Evolutionary conservation across 192 early-diverging fungal genomes (phyloP).

Genomic region (Lobulomyces angularis): DNA sequence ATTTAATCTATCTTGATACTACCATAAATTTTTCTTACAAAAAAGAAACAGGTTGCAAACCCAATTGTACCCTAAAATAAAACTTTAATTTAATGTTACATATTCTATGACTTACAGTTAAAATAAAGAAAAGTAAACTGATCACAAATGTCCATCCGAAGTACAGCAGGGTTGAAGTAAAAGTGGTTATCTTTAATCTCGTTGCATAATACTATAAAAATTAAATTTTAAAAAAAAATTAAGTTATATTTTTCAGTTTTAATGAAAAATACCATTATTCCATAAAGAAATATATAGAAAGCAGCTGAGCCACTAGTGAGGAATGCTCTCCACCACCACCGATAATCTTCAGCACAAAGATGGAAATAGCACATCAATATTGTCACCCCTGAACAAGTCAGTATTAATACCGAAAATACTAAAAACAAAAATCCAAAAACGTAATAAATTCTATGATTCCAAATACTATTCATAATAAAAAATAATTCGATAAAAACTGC

Average conservation of each 20-base stretch:
- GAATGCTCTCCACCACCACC: slow-evolving; percentile 92
- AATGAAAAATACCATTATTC: slow-evolving; percentile 36
- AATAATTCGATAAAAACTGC: slow-evolving; percentile 52
- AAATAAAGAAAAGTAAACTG: slow-evolving; percentile 48
- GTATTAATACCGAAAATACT: slow-evolving; percentile 38
- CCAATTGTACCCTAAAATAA: slow-evolving; percentile 73
- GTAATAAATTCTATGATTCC: slow-evolving; percentile 41
- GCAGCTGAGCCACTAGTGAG: slow-evolving; percentile 59
- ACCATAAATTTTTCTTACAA: slow-evolving; percentile 61
- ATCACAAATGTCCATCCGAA: slow-evolving; percentile 53
- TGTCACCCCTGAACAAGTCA: slow-evolving; percentile 43
- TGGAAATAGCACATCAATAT: slow-evolving; percentile 49
- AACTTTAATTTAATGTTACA: no score
- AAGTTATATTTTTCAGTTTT: slow-evolving; percentile 8
- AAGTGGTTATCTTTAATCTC: slow-evolving; percentile 43
- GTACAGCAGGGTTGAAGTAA: slow-evolving; percentile 63
- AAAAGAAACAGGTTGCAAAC: slow-evolving; percentile 57
- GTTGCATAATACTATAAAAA: no score
- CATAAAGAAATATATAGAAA: slow-evolving; percentile 70
- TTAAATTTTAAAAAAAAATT: no score
- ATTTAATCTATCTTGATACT: slow-evolving; percentile 64
- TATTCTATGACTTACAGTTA: no score
- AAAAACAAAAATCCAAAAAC: slow-evolving; percentile 46
- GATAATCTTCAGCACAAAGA: slow-evolving; percentile 56
- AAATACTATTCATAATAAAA: slow-evolving; percentile 47